These are phyloP conservation scores for Eutypella sp. DNA, from an alignment of 2,329 filamentous ascomycete species.

Conservation along the genomic window DNA sequence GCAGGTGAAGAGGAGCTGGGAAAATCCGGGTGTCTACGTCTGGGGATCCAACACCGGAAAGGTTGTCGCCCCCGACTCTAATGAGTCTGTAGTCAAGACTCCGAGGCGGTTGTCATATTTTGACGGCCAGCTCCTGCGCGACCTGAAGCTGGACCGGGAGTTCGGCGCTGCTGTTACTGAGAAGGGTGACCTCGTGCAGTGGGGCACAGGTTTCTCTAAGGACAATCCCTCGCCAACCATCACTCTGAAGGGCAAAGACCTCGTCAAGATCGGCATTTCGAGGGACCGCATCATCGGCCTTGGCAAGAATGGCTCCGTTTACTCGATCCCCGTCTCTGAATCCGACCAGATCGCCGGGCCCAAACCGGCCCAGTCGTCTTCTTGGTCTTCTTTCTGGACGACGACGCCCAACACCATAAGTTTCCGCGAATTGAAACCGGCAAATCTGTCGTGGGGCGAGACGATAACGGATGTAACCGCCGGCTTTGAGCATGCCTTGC, in stretches of 20 bases:
- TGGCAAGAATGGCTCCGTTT: slow-evolving; percentile 69
- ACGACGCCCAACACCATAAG: slow-evolving; percentile 45
- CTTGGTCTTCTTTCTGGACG: slow-evolving; percentile 73
- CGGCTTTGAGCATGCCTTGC: slow-evolving; percentile 79
- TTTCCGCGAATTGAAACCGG: slow-evolving; percentile 68
- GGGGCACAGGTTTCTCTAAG: slow-evolving; percentile 74
- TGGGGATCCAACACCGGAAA: slow-evolving; percentile 86
- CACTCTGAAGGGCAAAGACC: slow-evolving; percentile 77
- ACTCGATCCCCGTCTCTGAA: slow-evolving; percentile 75
- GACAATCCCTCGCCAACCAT: slow-evolving; percentile 57
- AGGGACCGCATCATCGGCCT: slow-evolving; percentile 79
- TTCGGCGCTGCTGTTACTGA: slow-evolving; percentile 87
- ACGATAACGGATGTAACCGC: slow-evolving; percentile 68
- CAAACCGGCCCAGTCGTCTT: slow-evolving; percentile 58
- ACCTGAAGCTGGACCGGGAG: slow-evolving; percentile 76
- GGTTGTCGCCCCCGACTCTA: slow-evolving; percentile 80
- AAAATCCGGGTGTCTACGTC: slow-evolving; percentile 82
- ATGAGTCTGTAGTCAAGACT: slow-evolving; percentile 72
- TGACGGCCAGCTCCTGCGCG: slow-evolving; percentile 75
- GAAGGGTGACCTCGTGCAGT: slow-evolving; percentile 84
- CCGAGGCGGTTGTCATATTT: slow-evolving; percentile 78
- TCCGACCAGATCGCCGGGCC: slow-evolving; percentile 62
- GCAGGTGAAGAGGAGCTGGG: slow-evolving; percentile 78
- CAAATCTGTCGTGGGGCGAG: slow-evolving; percentile 62
- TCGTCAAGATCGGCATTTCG: slow-evolving; percentile 72